Conservation (phyloP, 2,329 filamentous ascomycete genomes). For the Xylaria sp. region DNA sequence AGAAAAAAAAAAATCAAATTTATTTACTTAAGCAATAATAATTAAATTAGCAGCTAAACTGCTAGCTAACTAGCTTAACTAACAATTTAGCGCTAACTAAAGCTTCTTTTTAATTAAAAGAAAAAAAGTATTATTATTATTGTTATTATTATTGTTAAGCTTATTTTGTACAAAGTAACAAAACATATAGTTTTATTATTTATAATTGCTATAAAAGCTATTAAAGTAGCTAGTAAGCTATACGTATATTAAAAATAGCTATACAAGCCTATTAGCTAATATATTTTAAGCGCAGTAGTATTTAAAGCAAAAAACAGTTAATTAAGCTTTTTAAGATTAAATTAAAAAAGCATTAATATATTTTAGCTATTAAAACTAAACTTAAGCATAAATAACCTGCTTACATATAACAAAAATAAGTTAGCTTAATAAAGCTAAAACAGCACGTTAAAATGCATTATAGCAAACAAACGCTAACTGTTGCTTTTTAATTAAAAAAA, state of each 20-base stretch:
- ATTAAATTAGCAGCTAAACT: no score
- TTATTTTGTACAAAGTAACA: background rate
- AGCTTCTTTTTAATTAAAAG: no score
- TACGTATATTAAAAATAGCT: background rate
- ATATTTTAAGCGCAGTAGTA: background rate
- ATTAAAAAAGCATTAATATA: constrained; percentile 5
- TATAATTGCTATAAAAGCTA: constrained; percentile 1
- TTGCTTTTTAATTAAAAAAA: background rate
- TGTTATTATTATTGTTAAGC: background rate
- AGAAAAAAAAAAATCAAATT: no score
- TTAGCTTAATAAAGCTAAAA: background rate
- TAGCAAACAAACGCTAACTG: background rate
- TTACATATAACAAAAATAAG: background rate
- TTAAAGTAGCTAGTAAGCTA: background rate
- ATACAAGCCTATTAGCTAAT: background rate
- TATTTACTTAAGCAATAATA: no score
- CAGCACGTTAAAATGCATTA: background rate
- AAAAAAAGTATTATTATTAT: background rate
- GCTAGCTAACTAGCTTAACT: no score
- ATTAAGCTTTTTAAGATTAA: constrained; percentile 1
- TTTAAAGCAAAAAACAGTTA: background rate
- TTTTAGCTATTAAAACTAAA: background rate
- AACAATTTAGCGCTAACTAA: no score
- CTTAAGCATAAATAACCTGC: background rate
- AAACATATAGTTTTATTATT: background rate